Evolutionary conservation across 1,284 basidiomycete genomes (phyloP).

Genomic region (Sanghuangporus baumii): DNA sequence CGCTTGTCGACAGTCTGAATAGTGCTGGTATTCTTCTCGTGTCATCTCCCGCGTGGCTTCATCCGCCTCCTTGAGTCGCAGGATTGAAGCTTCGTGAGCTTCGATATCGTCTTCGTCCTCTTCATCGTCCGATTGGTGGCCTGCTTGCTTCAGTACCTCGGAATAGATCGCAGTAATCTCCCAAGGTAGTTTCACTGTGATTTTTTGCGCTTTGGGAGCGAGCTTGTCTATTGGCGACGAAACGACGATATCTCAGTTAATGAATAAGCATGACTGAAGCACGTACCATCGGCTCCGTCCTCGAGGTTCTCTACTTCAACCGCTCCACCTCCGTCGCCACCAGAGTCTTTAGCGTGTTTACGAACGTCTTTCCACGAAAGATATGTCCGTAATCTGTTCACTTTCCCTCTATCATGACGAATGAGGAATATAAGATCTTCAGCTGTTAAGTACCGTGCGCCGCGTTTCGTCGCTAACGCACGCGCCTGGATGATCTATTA

Average conservation of each 20-base stretch:
- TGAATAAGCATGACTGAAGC: not conserved
- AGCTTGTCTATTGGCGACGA: conserved; percentile 59
- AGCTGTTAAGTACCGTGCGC: conserved; percentile 80
- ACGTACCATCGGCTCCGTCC: conserved; percentile 68
- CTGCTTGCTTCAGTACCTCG: conserved; percentile 68
- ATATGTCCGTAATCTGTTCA: conserved; percentile 89
- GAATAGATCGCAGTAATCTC: conserved; percentile 90
- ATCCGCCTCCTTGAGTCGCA: conserved; percentile 89
- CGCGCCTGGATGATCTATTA: conserved; percentile 86
- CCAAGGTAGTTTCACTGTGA: conserved; percentile 95
- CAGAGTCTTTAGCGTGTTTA: conserved; percentile 89
- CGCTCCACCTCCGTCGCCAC: conserved; percentile 70
- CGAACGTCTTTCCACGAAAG: conserved; percentile 98
- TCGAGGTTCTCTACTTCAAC: conserved; percentile 77
- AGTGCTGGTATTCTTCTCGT: conserved; percentile 94
- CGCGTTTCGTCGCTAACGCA: conserved; percentile 74
- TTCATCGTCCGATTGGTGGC: conserved; percentile 82
- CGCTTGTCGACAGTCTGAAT: conserved; percentile 95
- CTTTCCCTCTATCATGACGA: conserved; percentile 90
- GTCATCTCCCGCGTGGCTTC: conserved; percentile 96
- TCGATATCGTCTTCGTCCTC: conserved; percentile 96
- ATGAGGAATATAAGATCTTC: conserved; percentile 98
- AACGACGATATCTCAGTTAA: not conserved
- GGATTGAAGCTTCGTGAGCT: conserved; percentile 90
- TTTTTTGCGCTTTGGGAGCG: conserved; percentile 83